Conservation (phyloP, 2,329 filamentous ascomycete genomes). For the Cercospora citrullina region DNA sequence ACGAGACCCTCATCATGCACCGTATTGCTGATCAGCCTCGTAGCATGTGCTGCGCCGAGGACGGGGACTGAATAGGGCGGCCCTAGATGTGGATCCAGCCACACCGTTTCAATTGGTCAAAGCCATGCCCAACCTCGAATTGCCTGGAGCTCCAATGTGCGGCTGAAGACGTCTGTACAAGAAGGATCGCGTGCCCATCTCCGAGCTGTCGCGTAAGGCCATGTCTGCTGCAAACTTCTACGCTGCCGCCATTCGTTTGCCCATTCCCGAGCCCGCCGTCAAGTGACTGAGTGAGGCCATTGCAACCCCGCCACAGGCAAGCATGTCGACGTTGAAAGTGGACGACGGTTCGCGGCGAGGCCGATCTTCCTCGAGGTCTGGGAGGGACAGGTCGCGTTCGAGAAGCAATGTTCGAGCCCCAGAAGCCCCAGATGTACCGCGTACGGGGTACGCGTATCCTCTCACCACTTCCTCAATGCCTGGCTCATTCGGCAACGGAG, state of each 20-base stretch:
- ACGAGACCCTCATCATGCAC: background rate
- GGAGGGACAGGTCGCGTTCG: slow-evolving; percentile 40
- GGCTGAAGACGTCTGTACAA: slow-evolving; percentile 9
- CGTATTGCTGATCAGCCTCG: background rate
- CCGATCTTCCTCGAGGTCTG: slow-evolving; percentile 46
- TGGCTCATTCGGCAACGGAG: slow-evolving; percentile 26
- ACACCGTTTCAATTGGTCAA: slow-evolving; percentile 1
- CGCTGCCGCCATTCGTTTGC: slow-evolving; percentile 13
- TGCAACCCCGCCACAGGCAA: slow-evolving; percentile 2
- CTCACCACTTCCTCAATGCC: slow-evolving; percentile 26
- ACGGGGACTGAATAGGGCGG: background rate
- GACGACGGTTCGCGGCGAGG: slow-evolving; percentile 45
- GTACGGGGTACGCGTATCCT: slow-evolving; percentile 26
- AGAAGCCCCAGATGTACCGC: slow-evolving; percentile 33
- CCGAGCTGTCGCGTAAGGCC: background rate
- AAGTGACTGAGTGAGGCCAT: slow-evolving; percentile 9
- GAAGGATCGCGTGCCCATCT: background rate
- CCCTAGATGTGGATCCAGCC: slow-evolving; percentile 10
- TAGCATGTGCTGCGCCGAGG: background rate
- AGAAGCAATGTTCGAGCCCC: slow-evolving; percentile 43
- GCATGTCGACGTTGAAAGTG: slow-evolving; percentile 38
- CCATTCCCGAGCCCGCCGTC: slow-evolving; percentile 11
- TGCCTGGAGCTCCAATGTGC: slow-evolving; percentile 13
- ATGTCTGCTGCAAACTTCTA: slow-evolving; percentile 14
- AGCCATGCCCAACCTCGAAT: background rate